Percentiles rank a stretch among this genome's conserved stretches.
Evolutionary conservation across 768 basidiomycete species (phyloP).

Genomic region (Cystofilobasidium macerans): DNA sequence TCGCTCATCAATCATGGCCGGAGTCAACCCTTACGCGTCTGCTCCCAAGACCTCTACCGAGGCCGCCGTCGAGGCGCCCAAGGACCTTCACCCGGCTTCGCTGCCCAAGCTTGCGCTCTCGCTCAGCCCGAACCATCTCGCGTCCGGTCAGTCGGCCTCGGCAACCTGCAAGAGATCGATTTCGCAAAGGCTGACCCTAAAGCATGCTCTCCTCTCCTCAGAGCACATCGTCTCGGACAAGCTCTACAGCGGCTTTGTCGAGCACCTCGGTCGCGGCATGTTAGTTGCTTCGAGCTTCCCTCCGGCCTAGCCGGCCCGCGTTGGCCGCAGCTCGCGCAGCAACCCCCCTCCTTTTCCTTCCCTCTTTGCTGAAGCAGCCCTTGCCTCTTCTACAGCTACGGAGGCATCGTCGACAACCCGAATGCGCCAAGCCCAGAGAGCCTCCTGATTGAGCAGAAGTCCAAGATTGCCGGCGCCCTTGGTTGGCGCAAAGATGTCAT

Average conservation of each 20-base stretch:
- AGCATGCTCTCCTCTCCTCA: background rate
- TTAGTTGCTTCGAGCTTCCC: background rate
- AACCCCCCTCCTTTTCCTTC: too few relatives aligned
- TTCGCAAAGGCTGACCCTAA: too few relatives aligned
- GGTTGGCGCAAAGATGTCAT: conserved; percentile 49
- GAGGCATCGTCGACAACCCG: conserved; percentile 36
- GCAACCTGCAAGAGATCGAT: too few relatives aligned
- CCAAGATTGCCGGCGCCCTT: conserved; percentile 39
- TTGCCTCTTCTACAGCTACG: conserved; percentile 37
- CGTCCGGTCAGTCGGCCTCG: background rate
- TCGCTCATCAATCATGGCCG: background rate
- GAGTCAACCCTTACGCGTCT: conserved; percentile 4
- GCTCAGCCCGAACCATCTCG: background rate
- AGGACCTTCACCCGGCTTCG: background rate
- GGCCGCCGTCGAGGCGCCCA: background rate
- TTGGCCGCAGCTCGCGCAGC: too few relatives aligned
- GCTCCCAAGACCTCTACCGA: background rate
- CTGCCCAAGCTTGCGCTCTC: background rate
- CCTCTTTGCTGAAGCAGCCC: background rate
- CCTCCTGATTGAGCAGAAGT: conserved; percentile 34
- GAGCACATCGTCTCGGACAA: conserved; percentile 21
- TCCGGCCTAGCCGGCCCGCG: background rate
- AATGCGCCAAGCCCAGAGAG: conserved; percentile 29
- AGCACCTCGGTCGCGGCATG: conserved; percentile 38
- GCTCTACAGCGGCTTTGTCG: conserved; percentile 52